Conservation (phyloP, 495 filamentous ascomycete genomes). For the Penicillium crystallinum region DNA sequence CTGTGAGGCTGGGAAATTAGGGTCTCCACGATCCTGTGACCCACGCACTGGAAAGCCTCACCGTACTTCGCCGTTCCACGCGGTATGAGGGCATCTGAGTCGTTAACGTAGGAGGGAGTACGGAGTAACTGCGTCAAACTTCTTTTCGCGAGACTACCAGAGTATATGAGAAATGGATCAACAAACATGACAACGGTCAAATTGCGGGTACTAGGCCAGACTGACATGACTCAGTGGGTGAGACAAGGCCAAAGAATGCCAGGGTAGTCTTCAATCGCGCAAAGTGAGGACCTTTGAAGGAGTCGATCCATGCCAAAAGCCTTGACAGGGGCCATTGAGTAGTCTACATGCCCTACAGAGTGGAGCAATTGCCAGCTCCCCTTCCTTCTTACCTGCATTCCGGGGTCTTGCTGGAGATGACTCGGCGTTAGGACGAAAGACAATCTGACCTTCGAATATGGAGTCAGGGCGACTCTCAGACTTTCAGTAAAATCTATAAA, state of each 20-base stretch:
- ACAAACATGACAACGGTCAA: neutral
- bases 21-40: neutral
- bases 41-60: no score
- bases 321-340: constrained; percentile 3
- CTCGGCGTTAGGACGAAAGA: neutral
- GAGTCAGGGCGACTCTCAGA: constrained; percentile 16
- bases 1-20: constrained; percentile 6
- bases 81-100: no score
- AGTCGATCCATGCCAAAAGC: constrained; percentile 34
- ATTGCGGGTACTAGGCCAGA: neutral
- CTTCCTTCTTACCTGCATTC: constrained; percentile 34
- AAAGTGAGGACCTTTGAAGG: constrained; percentile 6
- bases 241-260: constrained; percentile 14
- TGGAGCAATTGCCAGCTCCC: constrained; percentile 17
- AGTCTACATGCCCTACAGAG: constrained; percentile 9
- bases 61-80: no score
- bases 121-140: no score
- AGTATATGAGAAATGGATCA: neutral
- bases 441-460: constrained; percentile 8
- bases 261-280: constrained; percentile 8
- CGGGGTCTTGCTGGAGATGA: constrained; percentile 18
- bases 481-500: constrained; percentile 37
- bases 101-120: no score
- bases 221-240: neutral
- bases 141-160: no score